A percentile compares a stretch with the other conserved stretches of the same genome.
These are phyloP conservation scores for Yamagishiella unicocca DNA, from an alignment of 139 green algal species.

Conservation along the genomic window DNA sequence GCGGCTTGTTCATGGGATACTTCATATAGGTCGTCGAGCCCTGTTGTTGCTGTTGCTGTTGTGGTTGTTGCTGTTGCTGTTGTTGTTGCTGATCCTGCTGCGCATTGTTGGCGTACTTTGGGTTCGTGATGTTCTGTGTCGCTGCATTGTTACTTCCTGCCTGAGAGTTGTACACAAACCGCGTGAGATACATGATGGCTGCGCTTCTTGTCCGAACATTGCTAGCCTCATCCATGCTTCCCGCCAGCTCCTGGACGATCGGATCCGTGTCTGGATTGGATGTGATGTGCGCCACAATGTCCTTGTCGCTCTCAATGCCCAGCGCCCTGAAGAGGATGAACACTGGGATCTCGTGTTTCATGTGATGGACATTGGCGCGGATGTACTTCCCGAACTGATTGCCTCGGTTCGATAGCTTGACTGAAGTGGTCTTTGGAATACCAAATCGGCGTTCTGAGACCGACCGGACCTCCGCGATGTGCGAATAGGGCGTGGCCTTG, in stretches of 20 bases:
- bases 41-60: background rate
- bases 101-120: too few relatives aligned
- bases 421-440: slow-evolving; percentile 13
- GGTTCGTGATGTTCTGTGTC: too few relatives aligned
- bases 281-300: background rate
- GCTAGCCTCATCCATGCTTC: slow-evolving; percentile 51
- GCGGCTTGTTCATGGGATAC: background rate
- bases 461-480: slow-evolving; percentile 1
- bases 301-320: slow-evolving; percentile 22
- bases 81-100: too few relatives aligned
- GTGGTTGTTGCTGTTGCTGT: too few relatives aligned
- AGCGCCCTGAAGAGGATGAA: slow-evolving; percentile 41
- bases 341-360: slow-evolving; percentile 9
- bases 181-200: slow-evolving; percentile 75
- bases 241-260: slow-evolving; percentile 68
- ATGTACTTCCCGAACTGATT: slow-evolving; percentile 34
- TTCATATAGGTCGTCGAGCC: background rate
- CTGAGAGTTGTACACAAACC: slow-evolving; percentile 61
- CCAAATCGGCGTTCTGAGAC: background rate
- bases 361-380: slow-evolving; percentile 12
- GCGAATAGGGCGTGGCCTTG: slow-evolving; percentile 1
- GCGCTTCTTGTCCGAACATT: slow-evolving; percentile 28
- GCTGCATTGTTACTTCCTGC: too few relatives aligned
- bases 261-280: slow-evolving; percentile 21
- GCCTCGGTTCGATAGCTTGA: slow-evolving; percentile 11